Evolutionary conservation across 1,284 basidiomycete genomes (phyloP), one percentile per base, ranked within the genome.

Genomic region (Ganoderma sp.): DNA sequence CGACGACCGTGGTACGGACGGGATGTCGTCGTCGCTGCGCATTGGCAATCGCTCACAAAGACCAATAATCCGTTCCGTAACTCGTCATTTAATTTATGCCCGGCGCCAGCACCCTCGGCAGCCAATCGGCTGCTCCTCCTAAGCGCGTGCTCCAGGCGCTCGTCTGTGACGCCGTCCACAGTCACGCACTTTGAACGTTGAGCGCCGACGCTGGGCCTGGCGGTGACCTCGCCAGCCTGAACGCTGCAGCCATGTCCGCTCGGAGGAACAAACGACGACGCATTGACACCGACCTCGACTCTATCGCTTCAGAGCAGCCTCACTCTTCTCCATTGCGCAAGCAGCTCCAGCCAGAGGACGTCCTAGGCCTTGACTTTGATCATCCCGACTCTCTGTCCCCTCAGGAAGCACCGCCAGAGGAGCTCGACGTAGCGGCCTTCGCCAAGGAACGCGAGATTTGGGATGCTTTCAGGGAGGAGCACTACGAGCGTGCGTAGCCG

Each of bases 381-480:
- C 50, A 43, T 17, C 22, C 57, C 48, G 50, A 52, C 9, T 39
- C 48, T 22, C 25, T 48, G 39, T 22, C 63, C 37, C 32, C 50
- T 25, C 34, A 68, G 39, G 61, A 68, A 57, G 62, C 58, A 52
- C 63, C 63, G 32, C 17, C 48, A 19, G 48, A 34, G 22, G 69
- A 73, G 32, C 66, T 32, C 12, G 73, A 67, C 61, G 70, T 77
- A 37, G 77, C 77, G 64, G 78, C 77, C 63, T 74, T 76, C 25
- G 81, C 84, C 73, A 87, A 84, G 76, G 89, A 91, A 75, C 84
- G 83, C 67, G 86, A 87, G 57, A 81, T 90, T 39, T 95, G 93
- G 93, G 90, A 92, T 50, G 82, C 87, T 32, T 88, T 95, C 76
- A 86, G 88, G 70, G 92, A 93, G 73, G 92, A 95, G 70, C 88